Evolutionary conservation across 2,329 filamentous ascomycete genomes (phyloP), one percentile per base, ranked within the genome.

Genomic region (Trichoderma citrinoviride): DNA sequence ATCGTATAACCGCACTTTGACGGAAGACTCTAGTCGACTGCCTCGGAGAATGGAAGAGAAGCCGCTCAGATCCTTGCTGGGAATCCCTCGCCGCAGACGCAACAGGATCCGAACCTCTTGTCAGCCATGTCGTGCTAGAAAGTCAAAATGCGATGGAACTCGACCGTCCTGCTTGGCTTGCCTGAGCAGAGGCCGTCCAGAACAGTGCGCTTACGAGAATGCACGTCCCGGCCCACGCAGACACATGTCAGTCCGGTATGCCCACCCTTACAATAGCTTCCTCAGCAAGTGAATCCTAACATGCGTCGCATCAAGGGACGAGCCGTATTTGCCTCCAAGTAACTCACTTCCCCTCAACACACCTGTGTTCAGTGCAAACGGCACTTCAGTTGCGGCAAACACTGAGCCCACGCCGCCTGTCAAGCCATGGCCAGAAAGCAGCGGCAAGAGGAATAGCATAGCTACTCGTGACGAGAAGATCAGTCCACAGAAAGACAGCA

Each of bases 141-240:
- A 62, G 19, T 62, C 60, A 44, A 62, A 54, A 17, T 62, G 60
- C 3, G 60, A 62, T 54, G 60, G 60, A 4, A 62, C 33, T 4
- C 60, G 60, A 3, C 60, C 60, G n/a, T 53, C 49, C 15, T 62
- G 60, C 14, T 53, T 54, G 17, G 53, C 60, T 7, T 62, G 60
- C 37, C 21, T 53, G 10, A 53, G 60, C 1, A 62, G 47, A 54
- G 49, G 49, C 3, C 25, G 41, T 4, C 60, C 60, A 25, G 40
- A 62, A 15, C 23, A 54, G 10, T 62, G 60, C 44, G 19, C 23
- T 15, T 62, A 62, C 25, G 49, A 54, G 12, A 49, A 62, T 7
- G 8, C 7, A 17, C 49, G 15, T 3, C 25, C 49, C 3, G 60
- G 49, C 25, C 49, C 33, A 4, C 17, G 44, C 7, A 41, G 25